Evolutionary conservation across 805 yeast genomes (phyloP), one percentile per base, ranked within the genome.

Genomic region (Komagataella populi): DNA sequence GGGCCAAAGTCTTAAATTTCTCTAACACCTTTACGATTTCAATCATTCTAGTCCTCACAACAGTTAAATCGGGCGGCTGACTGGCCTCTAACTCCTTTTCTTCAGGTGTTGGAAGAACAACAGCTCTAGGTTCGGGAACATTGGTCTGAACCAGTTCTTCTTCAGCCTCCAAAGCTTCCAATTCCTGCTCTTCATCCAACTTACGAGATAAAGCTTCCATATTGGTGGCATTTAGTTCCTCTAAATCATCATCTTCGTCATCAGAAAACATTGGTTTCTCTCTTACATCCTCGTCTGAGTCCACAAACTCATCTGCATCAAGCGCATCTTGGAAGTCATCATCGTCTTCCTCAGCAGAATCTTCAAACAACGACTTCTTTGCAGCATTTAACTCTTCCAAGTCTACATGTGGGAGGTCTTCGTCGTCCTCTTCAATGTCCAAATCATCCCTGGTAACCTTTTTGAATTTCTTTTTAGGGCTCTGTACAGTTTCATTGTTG

Each of bases 11-110:
- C 63, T 81, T 82, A 71, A 91, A 88, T 67, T 91, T 87, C 66
- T 91, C 97, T 59, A 93, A 76, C 16, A 91, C 96, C 65, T 90
- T 90, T 49, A 90, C 91, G 55, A 95, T 80, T 70, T 93, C 99
- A 59, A 91, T 81, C 85, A 93, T 91, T 70, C 99, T 81, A 17
- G 96, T 87, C 69, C 98, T 81, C 6, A 87, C 77, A 59, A 86
- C 73, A 6, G 89, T 86, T 49, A 90, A 74, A 64, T 89, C 96
- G 57, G 81, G 81, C 48, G 88, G 83, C 10, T 64, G 61, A 14
- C 73, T 75, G 30, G 71, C 71, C 56, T 72, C 74, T 36, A 59
- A 51, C 51, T 74, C 77, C 59, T 82, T 85, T 61, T 82, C 87
- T 55, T 74, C 83, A 23, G 68, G 79, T 2, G 83, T 71, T 44